A percentile compares a stretch with the other conserved stretches of the same genome.
Conservation (phyloP, 2,329 filamentous ascomycete genomes). For the Truncatella angustata region DNA sequence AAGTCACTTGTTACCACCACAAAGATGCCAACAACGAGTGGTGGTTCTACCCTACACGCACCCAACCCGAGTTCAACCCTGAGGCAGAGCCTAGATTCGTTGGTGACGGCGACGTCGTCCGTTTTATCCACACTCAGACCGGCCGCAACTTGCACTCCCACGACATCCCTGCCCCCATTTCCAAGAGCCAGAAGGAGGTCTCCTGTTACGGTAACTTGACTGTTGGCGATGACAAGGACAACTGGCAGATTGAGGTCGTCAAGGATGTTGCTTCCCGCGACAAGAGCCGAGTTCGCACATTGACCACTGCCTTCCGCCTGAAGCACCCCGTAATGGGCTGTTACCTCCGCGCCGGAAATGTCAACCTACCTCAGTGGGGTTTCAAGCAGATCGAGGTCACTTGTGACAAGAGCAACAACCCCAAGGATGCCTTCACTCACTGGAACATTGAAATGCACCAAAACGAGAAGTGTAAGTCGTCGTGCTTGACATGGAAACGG, state of each 20-base stretch:
- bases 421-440: conserved; percentile 90
- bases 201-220: conserved; percentile 96
- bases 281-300: conserved; percentile 78
- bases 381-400: conserved; percentile 99
- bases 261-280: conserved; percentile 86
- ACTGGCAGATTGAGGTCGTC: conserved; percentile 93
- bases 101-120: conserved; percentile 73
- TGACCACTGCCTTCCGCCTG: conserved; percentile 90
- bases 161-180: conserved; percentile 80
- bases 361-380: conserved; percentile 97
- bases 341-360: conserved; percentile 92
- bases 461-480: conserved; percentile 82
- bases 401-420: conserved; percentile 90
- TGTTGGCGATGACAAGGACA: conserved; percentile 94
- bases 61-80: conserved; percentile 68
- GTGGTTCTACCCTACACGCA: conserved; percentile 96
- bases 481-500: no score
- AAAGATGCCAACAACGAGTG: conserved; percentile 99
- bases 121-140: conserved; percentile 90
- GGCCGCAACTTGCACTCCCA: conserved; percentile 97
- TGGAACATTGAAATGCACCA: conserved; percentile 97
- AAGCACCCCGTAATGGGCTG: conserved; percentile 80
- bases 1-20: conserved; percentile 99
- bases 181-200: conserved; percentile 88
- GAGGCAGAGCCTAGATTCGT: conserved; percentile 74